Evolutionary conservation across 352 stramenopile genomes (phyloP).

Genomic region (Pythium phragmitis): DNA sequence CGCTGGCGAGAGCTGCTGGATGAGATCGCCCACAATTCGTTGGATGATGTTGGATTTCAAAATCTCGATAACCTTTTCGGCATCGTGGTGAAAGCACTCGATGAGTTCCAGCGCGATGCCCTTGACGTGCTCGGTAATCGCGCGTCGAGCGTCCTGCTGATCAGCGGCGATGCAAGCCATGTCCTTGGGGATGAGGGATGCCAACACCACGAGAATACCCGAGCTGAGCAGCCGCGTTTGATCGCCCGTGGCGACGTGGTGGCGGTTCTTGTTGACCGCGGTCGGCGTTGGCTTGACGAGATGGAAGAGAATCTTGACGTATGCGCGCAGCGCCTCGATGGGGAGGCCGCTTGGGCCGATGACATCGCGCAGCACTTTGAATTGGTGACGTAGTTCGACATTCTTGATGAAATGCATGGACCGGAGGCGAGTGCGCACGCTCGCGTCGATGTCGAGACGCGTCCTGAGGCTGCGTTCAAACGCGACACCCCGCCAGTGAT

Average conservation of each 20-base stretch:
- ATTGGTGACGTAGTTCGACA: constrained; percentile 66
- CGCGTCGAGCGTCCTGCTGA: constrained; percentile 14
- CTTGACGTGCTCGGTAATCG: constrained; percentile 57
- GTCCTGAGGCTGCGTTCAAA: constrained; percentile 51
- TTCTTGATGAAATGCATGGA: constrained; percentile 79
- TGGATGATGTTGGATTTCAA: constrained; percentile 61
- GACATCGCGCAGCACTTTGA: constrained; percentile 55
- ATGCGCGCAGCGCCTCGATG: constrained; percentile 42
- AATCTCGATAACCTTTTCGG: constrained; percentile 57
- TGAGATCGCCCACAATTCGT: constrained; percentile 41
- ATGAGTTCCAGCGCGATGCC: constrained; percentile 45
- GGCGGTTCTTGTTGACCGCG: constrained; percentile 28
- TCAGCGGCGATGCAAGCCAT: neutral
- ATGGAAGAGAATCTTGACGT: constrained; percentile 62
- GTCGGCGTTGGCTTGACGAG: constrained; percentile 34
- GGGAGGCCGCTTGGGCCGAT: constrained; percentile 42
- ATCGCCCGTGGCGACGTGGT: constrained; percentile 36
- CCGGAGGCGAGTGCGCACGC: constrained; percentile 50
- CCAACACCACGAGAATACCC: constrained; percentile 51
- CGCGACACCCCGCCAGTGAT: constrained; percentile 64
- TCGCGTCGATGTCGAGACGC: constrained; percentile 43
- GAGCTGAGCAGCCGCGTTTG: constrained; percentile 52
- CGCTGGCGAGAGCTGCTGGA: constrained; percentile 3
- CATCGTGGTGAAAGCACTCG: constrained; percentile 29
- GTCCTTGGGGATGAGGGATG: constrained; percentile 38